Percentiles rank a stretch among this genome's conserved stretches.
Conservation (phyloP, 1,139 yeast species). For the Arxiozyma slooffiae region DNA sequence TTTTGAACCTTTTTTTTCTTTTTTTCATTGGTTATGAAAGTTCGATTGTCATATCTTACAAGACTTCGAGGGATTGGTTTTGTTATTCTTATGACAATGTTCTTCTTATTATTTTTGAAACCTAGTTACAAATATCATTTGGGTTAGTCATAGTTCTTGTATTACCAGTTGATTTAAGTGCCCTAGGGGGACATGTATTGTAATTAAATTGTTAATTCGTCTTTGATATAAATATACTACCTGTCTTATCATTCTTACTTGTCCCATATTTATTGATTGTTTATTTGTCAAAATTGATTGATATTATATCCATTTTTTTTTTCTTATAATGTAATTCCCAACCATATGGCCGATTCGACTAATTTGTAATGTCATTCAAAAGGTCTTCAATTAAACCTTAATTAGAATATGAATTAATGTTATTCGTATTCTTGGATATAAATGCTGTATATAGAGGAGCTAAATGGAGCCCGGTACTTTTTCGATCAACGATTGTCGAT, state of each 20-base stretch:
- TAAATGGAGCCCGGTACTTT: constrained; percentile 13
- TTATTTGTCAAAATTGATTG: neutral
- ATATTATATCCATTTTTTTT: neutral
- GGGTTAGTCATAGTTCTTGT: constrained; percentile 5
- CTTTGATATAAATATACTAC: neutral
- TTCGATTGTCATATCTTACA: constrained; percentile 22
- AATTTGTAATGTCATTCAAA: constrained; percentile 5
- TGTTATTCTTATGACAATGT: constrained; percentile 2
- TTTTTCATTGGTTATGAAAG: constrained; percentile 70
- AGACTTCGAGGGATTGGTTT: neutral
- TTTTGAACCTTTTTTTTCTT: constrained; percentile 72
- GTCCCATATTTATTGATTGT: too few relatives aligned
- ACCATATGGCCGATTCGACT: constrained; percentile 54
- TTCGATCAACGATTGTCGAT: constrained; percentile 23
- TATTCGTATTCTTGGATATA: neutral
- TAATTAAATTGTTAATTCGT: neutral
- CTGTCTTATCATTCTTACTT: neutral
- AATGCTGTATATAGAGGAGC: constrained; percentile 3
- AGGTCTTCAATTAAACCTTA: neutral
- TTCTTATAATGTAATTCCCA: constrained; percentile 52
- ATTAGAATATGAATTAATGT: constrained; percentile 7
- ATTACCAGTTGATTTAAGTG: neutral
- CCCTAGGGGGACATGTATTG: neutral
- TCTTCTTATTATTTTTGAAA: constrained; percentile 14
- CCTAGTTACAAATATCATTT: constrained; percentile 12